Percentiles rank a stretch among this genome's conserved stretches.
phyloP scores from a whole-genome alignment of 768 basidiomycete genomes.

The Dendrothele bispora region DNA sequence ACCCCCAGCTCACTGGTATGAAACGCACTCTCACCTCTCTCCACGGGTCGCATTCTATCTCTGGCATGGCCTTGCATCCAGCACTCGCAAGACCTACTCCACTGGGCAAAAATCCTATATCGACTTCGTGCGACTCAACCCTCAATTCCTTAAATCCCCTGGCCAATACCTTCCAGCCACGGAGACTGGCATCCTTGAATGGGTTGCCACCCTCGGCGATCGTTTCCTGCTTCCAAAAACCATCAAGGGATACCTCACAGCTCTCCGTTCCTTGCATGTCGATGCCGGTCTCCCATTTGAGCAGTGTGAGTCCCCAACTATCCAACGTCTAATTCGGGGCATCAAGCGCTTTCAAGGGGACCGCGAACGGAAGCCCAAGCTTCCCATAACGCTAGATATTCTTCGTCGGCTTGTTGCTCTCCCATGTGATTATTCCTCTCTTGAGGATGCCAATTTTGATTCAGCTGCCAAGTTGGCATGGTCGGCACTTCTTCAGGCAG shows the following conservation, averaged over 20 bases:
- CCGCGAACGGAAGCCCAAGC: conserved; percentile 18
- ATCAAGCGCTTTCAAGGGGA: conserved; percentile 31
- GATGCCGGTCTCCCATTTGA: conserved; percentile 26
- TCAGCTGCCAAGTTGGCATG: conserved; percentile 15
- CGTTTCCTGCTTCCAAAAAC: conserved; percentile 6
- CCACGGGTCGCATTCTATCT: conserved; percentile 1
- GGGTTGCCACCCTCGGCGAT: conserved; percentile 12
- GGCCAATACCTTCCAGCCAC: conserved; percentile 14
- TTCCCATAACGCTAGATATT: conserved; percentile 20
- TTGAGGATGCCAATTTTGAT: too few relatives aligned
- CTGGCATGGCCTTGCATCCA: conserved; percentile 18
- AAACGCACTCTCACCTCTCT: too few relatives aligned
- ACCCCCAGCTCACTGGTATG: too few relatives aligned
- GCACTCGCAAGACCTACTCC: conserved; percentile 27
- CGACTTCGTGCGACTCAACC: conserved; percentile 18
- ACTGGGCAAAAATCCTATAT: conserved; percentile 30
- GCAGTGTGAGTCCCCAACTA: conserved; percentile 20
- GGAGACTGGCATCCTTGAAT: conserved; percentile 8
- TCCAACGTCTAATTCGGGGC: conserved; percentile 28
- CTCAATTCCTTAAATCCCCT: conserved; percentile 1
- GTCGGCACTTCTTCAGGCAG: conserved; percentile 10
- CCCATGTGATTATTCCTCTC: too few relatives aligned
- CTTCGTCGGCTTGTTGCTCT: too few relatives aligned
- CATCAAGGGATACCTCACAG: conserved; percentile 19
- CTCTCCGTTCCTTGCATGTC: conserved; percentile 26